phyloP scores from a whole-genome alignment of 768 basidiomycete genomes.

The Boletus rufocinnamomeus region DNA sequence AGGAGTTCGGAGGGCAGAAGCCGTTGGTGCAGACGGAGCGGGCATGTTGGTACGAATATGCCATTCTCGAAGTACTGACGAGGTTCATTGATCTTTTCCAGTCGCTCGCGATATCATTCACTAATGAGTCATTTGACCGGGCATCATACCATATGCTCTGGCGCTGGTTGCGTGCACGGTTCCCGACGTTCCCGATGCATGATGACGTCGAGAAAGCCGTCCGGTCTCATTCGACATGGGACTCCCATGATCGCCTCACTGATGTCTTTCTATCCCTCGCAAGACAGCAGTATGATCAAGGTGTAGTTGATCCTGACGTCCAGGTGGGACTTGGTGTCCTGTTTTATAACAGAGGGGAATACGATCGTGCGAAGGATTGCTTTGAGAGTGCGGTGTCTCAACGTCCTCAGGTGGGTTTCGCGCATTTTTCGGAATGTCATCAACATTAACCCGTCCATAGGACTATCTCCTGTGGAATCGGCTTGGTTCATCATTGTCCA shows the following conservation, averaged over 20 bases:
- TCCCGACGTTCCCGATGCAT: constrained; percentile 55
- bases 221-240: constrained; percentile 69
- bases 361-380: constrained; percentile 90
- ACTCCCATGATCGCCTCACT: constrained; percentile 74
- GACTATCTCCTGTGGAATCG: constrained; percentile 98
- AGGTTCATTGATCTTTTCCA: constrained; percentile 35
- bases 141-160: constrained; percentile 85
- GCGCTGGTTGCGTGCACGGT: constrained; percentile 76
- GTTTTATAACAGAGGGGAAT: constrained; percentile 87
- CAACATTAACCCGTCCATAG: constrained; percentile 34
- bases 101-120: constrained; percentile 95
- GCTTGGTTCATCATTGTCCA: constrained; percentile 90
- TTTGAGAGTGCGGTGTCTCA: constrained; percentile 85
- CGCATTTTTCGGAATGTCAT: not conserved
- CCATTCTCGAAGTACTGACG: not conserved
- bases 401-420: constrained; percentile 61
- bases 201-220: constrained; percentile 58
- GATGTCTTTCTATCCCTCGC: constrained; percentile 84
- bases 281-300: constrained; percentile 73
- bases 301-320: constrained; percentile 81
- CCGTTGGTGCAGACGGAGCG: constrained; percentile 58
- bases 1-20: constrained; percentile 68
- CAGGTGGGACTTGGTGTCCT: constrained; percentile 92
- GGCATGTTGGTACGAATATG: constrained; percentile 69
- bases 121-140: constrained; percentile 89